Conservation (phyloP, 2,329 filamentous ascomycete species). For the Pseudogymnoascus destructans region DNA sequence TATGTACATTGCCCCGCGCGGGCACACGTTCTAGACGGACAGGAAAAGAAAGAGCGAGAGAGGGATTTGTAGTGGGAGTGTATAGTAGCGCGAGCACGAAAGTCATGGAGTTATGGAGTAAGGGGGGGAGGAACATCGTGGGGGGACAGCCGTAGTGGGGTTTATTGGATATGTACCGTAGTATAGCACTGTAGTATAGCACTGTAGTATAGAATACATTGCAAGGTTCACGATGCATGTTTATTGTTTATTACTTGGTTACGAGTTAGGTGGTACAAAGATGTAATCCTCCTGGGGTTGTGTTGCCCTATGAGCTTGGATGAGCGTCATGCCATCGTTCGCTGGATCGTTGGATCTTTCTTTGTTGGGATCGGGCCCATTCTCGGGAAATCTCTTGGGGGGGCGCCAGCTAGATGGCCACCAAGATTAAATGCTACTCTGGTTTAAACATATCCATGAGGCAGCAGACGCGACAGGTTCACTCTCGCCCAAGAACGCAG, state of each 20-base stretch:
- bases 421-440: neutral
- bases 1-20: constrained; percentile 2
- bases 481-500: neutral
- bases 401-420: neutral
- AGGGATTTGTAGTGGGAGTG: constrained; percentile 1
- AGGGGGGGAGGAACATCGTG: neutral
- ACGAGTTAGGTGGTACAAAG: neutral
- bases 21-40: neutral
- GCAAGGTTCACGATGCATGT: neutral
- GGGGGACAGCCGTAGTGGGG: neutral
- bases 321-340: neutral
- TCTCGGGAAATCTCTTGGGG: neutral
- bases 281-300: neutral
- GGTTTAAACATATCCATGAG: neutral
- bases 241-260: constrained; percentile 1
- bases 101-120: constrained; percentile 1
- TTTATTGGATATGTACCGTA: neutral
- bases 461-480: neutral
- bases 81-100: neutral
- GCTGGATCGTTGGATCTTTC: neutral
- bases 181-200: too few relatives aligned
- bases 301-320: neutral
- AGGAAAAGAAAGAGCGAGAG: constrained; percentile 2
- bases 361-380: constrained; percentile 1
- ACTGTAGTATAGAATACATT: neutral